A percentile compares a stretch with the other conserved stretches of the same genome.
Evolutionary conservation across 2,329 filamentous ascomycete genomes (phyloP).

Genomic region (Periconia sp.): DNA sequence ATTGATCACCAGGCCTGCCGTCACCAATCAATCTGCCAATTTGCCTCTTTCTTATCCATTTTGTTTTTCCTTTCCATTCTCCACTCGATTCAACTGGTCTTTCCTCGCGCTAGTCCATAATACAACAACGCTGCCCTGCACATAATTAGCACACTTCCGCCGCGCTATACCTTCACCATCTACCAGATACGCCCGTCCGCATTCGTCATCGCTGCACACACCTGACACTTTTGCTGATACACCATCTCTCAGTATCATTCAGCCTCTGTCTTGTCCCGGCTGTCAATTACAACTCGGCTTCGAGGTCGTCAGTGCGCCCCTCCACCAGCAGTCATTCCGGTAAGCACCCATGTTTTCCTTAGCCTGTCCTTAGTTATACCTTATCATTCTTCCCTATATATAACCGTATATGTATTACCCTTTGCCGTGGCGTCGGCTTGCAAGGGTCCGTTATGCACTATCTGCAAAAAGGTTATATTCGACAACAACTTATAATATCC

Average conservation of each 20-base stretch:
- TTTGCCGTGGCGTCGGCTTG: slow-evolving; percentile 12
- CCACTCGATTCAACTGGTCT: too few relatives aligned
- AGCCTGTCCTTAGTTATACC: slow-evolving; percentile 2
- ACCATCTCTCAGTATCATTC: slow-evolving; percentile 29
- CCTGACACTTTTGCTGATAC: slow-evolving; percentile 21
- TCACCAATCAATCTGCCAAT: too few relatives aligned
- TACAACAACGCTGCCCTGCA: too few relatives aligned
- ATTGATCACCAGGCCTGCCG: too few relatives aligned
- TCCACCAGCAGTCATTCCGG: slow-evolving; percentile 31
- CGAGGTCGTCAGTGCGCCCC: slow-evolving; percentile 29
- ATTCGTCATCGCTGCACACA: slow-evolving; percentile 10
- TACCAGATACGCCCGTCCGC: slow-evolving; percentile 38
- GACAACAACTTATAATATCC: slow-evolving; percentile 13
- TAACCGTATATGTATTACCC: slow-evolving; percentile 3
- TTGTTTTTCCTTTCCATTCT: too few relatives aligned
- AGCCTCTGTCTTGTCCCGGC: slow-evolving; percentile 33
- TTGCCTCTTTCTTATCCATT: too few relatives aligned
- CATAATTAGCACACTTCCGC: slow-evolving; percentile 6
- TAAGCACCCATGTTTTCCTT: slow-evolving; percentile 27
- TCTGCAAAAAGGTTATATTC: slow-evolving; percentile 21
- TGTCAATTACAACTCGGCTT: slow-evolving; percentile 34
- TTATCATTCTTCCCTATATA: background rate
- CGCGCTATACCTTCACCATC: slow-evolving; percentile 43
- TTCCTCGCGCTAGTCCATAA: too few relatives aligned
- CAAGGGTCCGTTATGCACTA: slow-evolving; percentile 21